Evolutionary conservation across 441 rosid species (phyloP).

Genomic region (Adansonia grandidieri): DNA sequence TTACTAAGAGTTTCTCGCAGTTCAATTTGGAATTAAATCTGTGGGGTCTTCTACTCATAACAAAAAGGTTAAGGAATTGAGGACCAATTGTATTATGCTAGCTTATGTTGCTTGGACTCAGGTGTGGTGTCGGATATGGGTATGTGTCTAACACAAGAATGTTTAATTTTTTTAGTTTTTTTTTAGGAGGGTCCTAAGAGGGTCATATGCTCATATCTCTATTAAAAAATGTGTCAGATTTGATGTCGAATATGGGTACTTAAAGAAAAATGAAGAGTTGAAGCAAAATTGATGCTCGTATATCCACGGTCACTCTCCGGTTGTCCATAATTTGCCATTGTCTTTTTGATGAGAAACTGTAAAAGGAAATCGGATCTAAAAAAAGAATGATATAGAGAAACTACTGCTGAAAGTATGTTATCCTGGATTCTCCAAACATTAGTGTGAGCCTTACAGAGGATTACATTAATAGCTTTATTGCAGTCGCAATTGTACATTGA

Average conservation of each 20-base stretch:
- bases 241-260: no score
- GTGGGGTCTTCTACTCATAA: background rate
- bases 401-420: background rate
- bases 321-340: background rate
- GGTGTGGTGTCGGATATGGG: no score
- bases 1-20: constrained; percentile 11
- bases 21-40: background rate
- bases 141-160: no score
- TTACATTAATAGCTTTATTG: background rate
- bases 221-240: no score
- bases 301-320: background rate
- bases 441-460: background rate
- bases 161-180: no score
- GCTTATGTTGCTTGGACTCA: background rate
- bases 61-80: background rate
- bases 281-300: no score
- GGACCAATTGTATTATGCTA: background rate
- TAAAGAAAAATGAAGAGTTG: no score
- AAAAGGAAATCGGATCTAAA: background rate
- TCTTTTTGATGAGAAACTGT: background rate
- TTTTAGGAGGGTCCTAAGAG: no score
- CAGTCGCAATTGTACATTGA: background rate
- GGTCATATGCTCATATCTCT: no score
- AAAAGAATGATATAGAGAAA: background rate
- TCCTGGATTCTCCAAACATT: background rate